Percentiles rank a stretch among this genome's conserved stretches.
Conservation (phyloP, 208 protist genomes). For the Leishmania major region DNA sequence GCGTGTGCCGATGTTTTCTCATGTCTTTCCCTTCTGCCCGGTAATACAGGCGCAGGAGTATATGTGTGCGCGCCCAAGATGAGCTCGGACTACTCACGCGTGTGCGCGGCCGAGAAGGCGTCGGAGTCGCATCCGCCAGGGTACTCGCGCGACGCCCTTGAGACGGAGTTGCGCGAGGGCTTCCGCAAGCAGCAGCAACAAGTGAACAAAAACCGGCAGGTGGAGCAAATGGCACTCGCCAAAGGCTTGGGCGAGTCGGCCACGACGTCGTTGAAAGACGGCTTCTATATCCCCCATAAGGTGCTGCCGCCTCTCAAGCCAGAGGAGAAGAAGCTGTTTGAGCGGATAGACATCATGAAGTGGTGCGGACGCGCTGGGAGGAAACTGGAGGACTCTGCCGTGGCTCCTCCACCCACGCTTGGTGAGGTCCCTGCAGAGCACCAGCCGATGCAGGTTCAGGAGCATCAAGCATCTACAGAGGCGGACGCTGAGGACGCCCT, state of each 20-base stretch:
- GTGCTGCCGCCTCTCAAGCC: conserved; percentile 47
- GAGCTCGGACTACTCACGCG: background rate
- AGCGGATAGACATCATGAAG: conserved; percentile 34
- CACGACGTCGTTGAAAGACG: conserved; percentile 49
- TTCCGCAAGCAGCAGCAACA: conserved; percentile 62
- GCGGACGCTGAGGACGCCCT: background rate
- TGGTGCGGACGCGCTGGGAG: conserved; percentile 9
- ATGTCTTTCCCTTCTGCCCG: background rate
- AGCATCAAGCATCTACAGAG: background rate
- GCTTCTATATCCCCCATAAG: conserved; percentile 64
- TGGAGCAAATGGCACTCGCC: conserved; percentile 68
- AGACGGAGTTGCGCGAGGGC: conserved; percentile 54
- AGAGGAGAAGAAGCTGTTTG: conserved; percentile 42
- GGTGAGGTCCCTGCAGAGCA: background rate
- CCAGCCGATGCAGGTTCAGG: background rate
- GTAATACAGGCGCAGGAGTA: background rate
- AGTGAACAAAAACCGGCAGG: conserved; percentile 36
- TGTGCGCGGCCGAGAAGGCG: background rate
- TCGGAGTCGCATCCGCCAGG: background rate
- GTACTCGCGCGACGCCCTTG: conserved; percentile 25
- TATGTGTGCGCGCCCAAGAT: background rate
- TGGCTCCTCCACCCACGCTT: background rate
- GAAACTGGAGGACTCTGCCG: background rate
- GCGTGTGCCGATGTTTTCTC: no score
- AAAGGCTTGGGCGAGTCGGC: conserved; percentile 70